A percentile compares a stretch with the other conserved stretches of the same genome.
Evolutionary conservation across 106 monocot genomes (phyloP).

Genomic region (Xerophyta viscosa): DNA sequence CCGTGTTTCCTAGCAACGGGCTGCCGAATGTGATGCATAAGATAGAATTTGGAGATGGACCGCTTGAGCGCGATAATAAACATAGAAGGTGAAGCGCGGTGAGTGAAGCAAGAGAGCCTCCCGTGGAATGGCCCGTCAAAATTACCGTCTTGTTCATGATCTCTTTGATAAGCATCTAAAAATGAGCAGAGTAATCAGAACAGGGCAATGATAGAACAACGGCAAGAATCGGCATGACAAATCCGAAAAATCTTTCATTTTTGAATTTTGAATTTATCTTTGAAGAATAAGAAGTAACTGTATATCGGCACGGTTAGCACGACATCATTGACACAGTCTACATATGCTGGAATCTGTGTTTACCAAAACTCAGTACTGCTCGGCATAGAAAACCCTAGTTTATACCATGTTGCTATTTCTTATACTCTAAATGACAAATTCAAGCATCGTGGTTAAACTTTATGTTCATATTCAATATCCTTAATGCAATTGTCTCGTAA

Average conservation of each 20-base stretch:
- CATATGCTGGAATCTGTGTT: too few species aligned
- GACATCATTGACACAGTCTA: too few species aligned
- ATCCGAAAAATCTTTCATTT: background rate
- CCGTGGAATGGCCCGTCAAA: slow-evolving; percentile 41
- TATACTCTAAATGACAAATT: too few species aligned
- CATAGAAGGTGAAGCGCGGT: slow-evolving; percentile 36
- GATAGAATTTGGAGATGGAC: slow-evolving; percentile 15
- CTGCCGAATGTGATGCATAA: slow-evolving; percentile 51
- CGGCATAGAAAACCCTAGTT: too few species aligned
- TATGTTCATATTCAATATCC: too few species aligned
- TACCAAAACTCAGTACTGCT: too few species aligned
- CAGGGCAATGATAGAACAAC: background rate
- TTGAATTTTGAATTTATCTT: too few species aligned
- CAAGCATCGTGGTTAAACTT: too few species aligned
- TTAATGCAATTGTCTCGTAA: too few species aligned
- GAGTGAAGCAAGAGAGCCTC: slow-evolving; percentile 42
- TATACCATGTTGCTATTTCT: too few species aligned
- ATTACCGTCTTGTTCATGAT: slow-evolving; percentile 30
- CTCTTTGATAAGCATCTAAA: slow-evolving; percentile 22
- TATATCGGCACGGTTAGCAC: too few species aligned
- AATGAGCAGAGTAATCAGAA: background rate
- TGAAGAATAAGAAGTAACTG: too few species aligned
- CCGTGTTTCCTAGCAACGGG: slow-evolving; percentile 38
- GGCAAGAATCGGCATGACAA: background rate
- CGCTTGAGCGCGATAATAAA: slow-evolving; percentile 18